These are phyloP conservation scores for Spizellomyces punctatus DNA, from an alignment of 192 early-diverging fungal genomes.

Conservation along the genomic window DNA sequence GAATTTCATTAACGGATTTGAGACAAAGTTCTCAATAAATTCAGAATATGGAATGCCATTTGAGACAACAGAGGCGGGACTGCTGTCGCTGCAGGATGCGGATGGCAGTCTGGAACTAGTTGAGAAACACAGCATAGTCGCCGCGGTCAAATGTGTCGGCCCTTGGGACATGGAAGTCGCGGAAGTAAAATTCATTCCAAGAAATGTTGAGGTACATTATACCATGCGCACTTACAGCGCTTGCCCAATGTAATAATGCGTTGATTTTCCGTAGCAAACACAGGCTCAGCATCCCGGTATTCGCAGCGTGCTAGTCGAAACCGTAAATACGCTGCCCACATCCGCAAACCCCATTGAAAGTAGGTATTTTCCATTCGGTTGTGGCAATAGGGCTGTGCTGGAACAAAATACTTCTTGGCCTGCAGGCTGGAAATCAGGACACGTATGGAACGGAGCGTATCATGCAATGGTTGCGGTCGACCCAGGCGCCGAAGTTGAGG, in stretches of 20 bases:
- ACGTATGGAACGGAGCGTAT: conserved; percentile 46
- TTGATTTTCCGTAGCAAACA: neutral
- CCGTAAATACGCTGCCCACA: no score
- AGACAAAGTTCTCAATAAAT: conserved; percentile 43
- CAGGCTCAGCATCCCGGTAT: neutral
- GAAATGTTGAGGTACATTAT: conserved; percentile 15
- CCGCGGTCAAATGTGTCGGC: conserved; percentile 38
- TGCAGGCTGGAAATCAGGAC: conserved; percentile 56
- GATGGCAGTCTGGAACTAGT: conserved; percentile 23
- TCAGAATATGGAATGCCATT: conserved; percentile 36
- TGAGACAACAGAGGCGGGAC: conserved; percentile 20
- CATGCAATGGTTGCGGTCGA: conserved; percentile 40
- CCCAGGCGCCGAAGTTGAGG: neutral
- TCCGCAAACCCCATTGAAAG: no score
- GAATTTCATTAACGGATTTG: conserved; percentile 60
- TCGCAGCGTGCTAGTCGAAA: no score
- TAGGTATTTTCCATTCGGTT: no score
- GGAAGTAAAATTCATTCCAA: conserved; percentile 38
- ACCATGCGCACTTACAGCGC: neutral
- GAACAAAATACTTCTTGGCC: no score
- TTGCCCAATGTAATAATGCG: neutral
- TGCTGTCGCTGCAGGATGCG: conserved; percentile 11
- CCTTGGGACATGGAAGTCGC: conserved; percentile 56
- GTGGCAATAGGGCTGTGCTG: no score
- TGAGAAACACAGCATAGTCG: conserved; percentile 42